Percentiles rank a stretch among this genome's conserved stretches.
These are phyloP conservation scores for Myxozyma kluyveri DNA, from an alignment of 805 yeast genomes.

Conservation along the genomic window DNA sequence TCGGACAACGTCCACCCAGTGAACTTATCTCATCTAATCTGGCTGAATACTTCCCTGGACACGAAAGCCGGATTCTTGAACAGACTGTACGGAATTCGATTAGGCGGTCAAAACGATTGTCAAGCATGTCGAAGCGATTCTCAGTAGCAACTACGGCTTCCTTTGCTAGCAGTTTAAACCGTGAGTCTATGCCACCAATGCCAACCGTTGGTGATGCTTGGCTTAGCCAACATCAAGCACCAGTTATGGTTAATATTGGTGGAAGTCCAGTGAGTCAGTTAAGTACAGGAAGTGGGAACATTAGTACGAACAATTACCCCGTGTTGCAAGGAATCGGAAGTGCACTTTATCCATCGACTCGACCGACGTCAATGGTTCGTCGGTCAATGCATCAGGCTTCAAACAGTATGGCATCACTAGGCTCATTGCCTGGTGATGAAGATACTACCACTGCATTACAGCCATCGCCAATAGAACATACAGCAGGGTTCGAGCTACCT, in stretches of 20 bases:
- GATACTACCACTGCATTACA: background rate
- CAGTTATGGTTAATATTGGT: background rate
- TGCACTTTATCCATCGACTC: background rate
- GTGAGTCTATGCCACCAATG: conserved; percentile 28
- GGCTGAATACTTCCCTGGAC: conserved; percentile 87
- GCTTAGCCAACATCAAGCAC: conserved; percentile 36
- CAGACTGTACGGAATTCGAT: conserved; percentile 82
- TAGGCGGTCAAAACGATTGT: conserved; percentile 66
- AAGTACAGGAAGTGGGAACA: background rate
- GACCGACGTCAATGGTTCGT: conserved; percentile 5
- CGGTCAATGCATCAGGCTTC: conserved; percentile 6
- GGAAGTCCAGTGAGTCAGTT: conserved; percentile 1
- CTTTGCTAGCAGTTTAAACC: conserved; percentile 22
- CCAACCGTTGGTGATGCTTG: conserved; percentile 51
- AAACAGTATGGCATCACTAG: conserved; percentile 3
- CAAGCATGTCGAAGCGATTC: conserved; percentile 39
- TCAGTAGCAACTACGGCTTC: conserved; percentile 38
- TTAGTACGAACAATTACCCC: no score
- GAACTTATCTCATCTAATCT: conserved; percentile 85
- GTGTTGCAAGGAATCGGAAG: background rate
- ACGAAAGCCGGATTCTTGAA: conserved; percentile 66
- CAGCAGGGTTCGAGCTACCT: conserved; percentile 9
- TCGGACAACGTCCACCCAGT: conserved; percentile 91
- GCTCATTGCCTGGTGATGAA: background rate
- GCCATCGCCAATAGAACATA: conserved; percentile 2